These are phyloP conservation scores for Aspergillus piperis DNA, from an alignment of 2,329 filamentous ascomycete genomes.

Conservation along the genomic window DNA sequence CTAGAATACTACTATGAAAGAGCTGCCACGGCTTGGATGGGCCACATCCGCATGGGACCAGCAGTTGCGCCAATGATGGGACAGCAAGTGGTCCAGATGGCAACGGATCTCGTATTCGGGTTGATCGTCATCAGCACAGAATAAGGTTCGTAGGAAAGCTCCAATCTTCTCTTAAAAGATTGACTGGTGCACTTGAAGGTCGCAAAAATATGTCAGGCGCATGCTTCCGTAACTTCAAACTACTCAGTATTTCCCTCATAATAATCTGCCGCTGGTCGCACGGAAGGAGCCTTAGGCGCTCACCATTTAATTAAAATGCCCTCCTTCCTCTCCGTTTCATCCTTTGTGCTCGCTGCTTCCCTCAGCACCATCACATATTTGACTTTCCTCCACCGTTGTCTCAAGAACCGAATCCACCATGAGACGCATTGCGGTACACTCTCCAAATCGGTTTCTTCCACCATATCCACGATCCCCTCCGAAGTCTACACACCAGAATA, in stretches of 20 bases:
- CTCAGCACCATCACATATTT: constrained; percentile 33
- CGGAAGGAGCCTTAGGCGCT: too few species aligned
- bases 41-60: background rate
- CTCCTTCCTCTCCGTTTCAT: background rate
- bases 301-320: constrained; percentile 1
- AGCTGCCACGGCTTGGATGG: background rate
- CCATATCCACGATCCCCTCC: constrained; percentile 28
- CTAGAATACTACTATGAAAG: background rate
- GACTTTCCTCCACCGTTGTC: constrained; percentile 26
- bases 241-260: too few species aligned
- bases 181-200: background rate
- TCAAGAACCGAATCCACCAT: constrained; percentile 28
- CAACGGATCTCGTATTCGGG: background rate
- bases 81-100: background rate
- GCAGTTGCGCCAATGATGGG: background rate
- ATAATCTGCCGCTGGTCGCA: background rate
- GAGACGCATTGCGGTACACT: constrained; percentile 22
- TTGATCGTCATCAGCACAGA: background rate
- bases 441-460: constrained; percentile 12
- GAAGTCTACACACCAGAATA: constrained; percentile 21
- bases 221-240: too few species aligned
- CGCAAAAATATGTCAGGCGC: background rate
- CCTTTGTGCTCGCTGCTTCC: constrained; percentile 12
- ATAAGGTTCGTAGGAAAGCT: background rate
- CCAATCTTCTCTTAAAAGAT: background rate